phyloP scores from a whole-genome alignment of 176 grass and related monocot genomes.

The Aegilops longissima region DNA sequence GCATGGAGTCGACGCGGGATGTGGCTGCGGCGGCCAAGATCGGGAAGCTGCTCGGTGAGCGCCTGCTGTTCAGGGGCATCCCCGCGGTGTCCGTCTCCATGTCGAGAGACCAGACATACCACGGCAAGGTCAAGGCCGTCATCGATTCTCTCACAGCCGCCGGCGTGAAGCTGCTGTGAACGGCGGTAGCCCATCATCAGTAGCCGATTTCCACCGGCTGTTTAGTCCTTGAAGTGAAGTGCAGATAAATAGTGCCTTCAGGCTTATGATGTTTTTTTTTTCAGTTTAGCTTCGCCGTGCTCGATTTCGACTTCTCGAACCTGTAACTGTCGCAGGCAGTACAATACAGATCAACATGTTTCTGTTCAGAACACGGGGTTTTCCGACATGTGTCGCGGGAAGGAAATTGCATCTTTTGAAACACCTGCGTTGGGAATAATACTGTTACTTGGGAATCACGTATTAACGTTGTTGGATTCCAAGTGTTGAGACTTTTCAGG shows the following conservation, averaged over 20 bases:
- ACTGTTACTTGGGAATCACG: background rate
- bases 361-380: background rate
- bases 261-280: background rate
- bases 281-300: background rate
- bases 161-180: slow-evolving; percentile 70
- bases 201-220: background rate
- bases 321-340: background rate
- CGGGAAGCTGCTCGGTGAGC: slow-evolving; percentile 74
- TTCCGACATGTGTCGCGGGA: background rate
- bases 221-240: background rate
- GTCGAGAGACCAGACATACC: slow-evolving; percentile 66
- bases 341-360: background rate
- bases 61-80: slow-evolving; percentile 66
- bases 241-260: background rate
- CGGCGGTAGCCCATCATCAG: background rate
- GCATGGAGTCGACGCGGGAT: slow-evolving; percentile 62
- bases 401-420: background rate
- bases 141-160: slow-evolving; percentile 57
- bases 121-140: slow-evolving; percentile 76
- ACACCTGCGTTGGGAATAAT: background rate
- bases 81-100: slow-evolving; percentile 61
- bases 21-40: slow-evolving; percentile 66
- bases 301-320: background rate
- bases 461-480: background rate
- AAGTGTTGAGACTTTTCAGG: background rate